Base-by-base conservation (phyloP, 2,329 filamentous ascomycete genomes). In the Monilinia laxa region DNA sequence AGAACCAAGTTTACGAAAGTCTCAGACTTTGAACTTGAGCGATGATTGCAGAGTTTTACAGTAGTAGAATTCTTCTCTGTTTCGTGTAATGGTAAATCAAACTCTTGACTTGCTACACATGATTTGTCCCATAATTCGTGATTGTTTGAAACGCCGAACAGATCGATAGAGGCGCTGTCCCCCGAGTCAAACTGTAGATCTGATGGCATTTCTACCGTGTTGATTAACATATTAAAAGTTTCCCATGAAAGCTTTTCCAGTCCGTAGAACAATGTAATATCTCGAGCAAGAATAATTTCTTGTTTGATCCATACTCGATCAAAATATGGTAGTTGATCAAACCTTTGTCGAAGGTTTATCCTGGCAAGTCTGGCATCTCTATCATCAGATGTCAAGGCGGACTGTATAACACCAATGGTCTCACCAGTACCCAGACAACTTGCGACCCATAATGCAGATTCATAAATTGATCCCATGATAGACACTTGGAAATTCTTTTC, bases 391-490 rank as follows among this genome's bases (percentile, higher is more conserved):
- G 9, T 18, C 11, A 35, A 12, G 28, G 9, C 16, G 45, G 45
- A 31, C 45, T 25, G 28, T 12, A 25, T 38, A 4, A 23, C 9
- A 38, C 58, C 14, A 16, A 62, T 51, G 4, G 58, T 62, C 20
- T 68, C 67, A 49, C 38, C 53, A 25, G 20, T 57, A 4, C 67
- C 70, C 4, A 70, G 59, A 66, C 70, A 72, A 23, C 70, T 55
- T 25, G 63, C 65, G 0, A 71, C 68, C 11, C 62, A 66, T 10
- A 67, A 40, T 16, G 70, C 70, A 38, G 64, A 65, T 7, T 45
- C 56, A n/a, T 71, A 71, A 16, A 71, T 53, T 28, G 62, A 63
- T 40, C 69, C 58, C 68, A 71, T 72, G 3, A 53, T 47, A 5
- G 64, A 49, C 1, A 72, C 65, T 31, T 72, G 70, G 1, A 58